Percentiles rank a stretch among this genome's conserved stretches.
Evolutionary conservation across 495 filamentous ascomycete species (phyloP).

Genomic region (Podospora didyma): DNA sequence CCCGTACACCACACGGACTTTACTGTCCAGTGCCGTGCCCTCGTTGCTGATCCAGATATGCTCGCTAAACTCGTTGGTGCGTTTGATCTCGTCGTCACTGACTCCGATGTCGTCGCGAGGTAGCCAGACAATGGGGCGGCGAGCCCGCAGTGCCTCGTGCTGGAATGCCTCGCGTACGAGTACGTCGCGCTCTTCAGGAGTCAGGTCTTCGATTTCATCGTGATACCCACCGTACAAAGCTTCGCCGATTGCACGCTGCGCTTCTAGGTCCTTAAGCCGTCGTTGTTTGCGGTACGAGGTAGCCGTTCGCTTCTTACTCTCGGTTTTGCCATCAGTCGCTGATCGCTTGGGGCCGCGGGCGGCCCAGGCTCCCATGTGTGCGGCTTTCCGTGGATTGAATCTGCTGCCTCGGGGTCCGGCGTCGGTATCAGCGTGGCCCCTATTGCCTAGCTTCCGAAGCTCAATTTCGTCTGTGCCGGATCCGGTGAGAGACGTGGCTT

Average conservation of each 20-base stretch:
- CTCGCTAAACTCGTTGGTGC: slow-evolving; percentile 71
- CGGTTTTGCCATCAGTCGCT: slow-evolving; percentile 39
- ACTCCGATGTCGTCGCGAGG: slow-evolving; percentile 88
- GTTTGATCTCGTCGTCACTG: slow-evolving; percentile 81
- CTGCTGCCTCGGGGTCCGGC: slow-evolving; percentile 13
- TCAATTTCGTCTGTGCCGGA: slow-evolving; percentile 51
- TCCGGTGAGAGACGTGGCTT: slow-evolving; percentile 14
- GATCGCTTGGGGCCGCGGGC: slow-evolving; percentile 36
- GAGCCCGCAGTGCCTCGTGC: slow-evolving; percentile 81
- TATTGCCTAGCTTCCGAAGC: slow-evolving; percentile 39
- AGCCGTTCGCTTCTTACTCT: slow-evolving; percentile 32
- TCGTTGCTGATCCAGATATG: slow-evolving; percentile 95
- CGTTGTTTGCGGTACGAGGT: slow-evolving; percentile 37
- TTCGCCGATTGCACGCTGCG: slow-evolving; percentile 66
- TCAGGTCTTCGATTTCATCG: slow-evolving; percentile 92
- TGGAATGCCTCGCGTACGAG: slow-evolving; percentile 87
- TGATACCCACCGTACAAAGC: slow-evolving; percentile 81
- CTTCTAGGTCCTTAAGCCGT: slow-evolving; percentile 54
- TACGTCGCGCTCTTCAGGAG: slow-evolving; percentile 82
- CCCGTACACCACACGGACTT: slow-evolving; percentile 80
- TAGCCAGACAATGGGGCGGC: slow-evolving; percentile 89
- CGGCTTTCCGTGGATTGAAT: slow-evolving; percentile 43
- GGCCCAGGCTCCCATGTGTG: slow-evolving; percentile 47
- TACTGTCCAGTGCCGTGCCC: slow-evolving; percentile 79
- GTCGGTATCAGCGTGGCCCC: slow-evolving; percentile 18